Base-by-base conservation (phyloP, 768 basidiomycete species). In the Krasilnikovozyma curviuscula region DNA sequence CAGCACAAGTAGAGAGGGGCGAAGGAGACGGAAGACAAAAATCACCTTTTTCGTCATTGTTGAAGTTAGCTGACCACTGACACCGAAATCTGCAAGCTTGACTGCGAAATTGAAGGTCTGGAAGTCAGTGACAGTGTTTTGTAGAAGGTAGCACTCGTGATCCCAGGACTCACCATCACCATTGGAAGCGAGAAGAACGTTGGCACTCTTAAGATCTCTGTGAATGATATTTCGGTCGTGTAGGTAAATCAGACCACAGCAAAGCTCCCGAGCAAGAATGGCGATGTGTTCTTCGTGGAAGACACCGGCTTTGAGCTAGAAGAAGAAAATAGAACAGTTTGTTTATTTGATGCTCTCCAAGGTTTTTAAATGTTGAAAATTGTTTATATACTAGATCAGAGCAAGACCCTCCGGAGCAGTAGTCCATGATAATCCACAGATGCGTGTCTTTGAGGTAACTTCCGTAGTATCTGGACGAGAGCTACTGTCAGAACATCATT, bases 161-260 rank as follows among this genome's bases (percentile, higher is more conserved):
- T 14, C 14, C 10, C 1, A 30, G 3, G n/a, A 42, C 61, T 41
- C 28, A 59, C 64, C 67, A 56, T 91, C 86, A 10, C 88, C 89
- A 35, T 77, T 78, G 12, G 86, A 82, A 49, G 83, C 86, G 37
- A 93, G 71, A 24, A 95, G 71, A 54, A 95, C 88, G 60, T 93
- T 95, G 44, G 89, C 89, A 83, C 89, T 89, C 73, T 98, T 98
- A 62, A 98, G 97, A 66, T 98, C 93, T n/a, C 93, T 77, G 62
- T 98, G 93, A 44, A 98, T 74, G 64, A 97, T 98, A 18, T 88
- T 86, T 64, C 97, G 89, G 9, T 74, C 75, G 59, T 98, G 93
- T 42, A 98, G 74, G 64, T 98, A 98, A 45, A 95, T 89, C 40
- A 98, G 70, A 32, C 93, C 93, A 35, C 75, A 76, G 32, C 97